These are phyloP conservation scores for Hygrophila difformis DNA, from an alignment of 257 asterid genomes.

Conservation along the genomic window DNA sequence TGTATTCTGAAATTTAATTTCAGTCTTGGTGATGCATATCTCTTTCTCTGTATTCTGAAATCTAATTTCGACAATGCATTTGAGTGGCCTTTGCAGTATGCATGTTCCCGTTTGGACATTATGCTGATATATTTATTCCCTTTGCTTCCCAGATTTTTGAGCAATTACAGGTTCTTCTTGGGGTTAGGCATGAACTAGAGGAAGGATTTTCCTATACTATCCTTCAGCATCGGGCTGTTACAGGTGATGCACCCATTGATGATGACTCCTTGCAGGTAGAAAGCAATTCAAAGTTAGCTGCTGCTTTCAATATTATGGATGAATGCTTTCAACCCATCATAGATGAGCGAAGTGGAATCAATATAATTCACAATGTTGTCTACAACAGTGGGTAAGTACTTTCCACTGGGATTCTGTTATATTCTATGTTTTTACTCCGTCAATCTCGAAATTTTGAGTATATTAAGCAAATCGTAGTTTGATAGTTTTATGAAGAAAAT, in stretches of 20 bases:
- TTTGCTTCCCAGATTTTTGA: conserved; percentile 47
- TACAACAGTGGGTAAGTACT: conserved; percentile 53
- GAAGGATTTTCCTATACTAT: conserved; percentile 70
- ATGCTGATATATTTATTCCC: conserved; percentile 19
- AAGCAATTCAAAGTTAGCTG: conserved; percentile 56
- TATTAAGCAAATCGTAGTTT: conserved; percentile 11
- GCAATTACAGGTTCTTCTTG: conserved; percentile 59
- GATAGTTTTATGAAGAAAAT: background rate
- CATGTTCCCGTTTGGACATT: background rate
- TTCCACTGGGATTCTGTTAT: conserved; percentile 10
- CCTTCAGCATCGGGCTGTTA: conserved; percentile 48
- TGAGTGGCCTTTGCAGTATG: background rate
- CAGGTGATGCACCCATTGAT: conserved; percentile 24
- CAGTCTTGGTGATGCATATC: background rate
- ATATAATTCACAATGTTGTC: conserved; percentile 55
- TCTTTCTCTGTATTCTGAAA: conserved; percentile 3
- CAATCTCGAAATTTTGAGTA: conserved; percentile 6
- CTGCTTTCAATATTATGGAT: conserved; percentile 54
- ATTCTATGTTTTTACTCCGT: conserved; percentile 2
- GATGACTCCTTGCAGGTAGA: conserved; percentile 31
- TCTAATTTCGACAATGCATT: background rate
- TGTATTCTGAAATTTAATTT: too few species aligned
- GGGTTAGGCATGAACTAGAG: conserved; percentile 58
- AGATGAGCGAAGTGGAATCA: conserved; percentile 56
- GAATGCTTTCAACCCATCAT: conserved; percentile 55